These are phyloP conservation scores for Diversispora epigaea DNA, from an alignment of 192 early-diverging fungal genomes.

Conservation along the genomic window DNA sequence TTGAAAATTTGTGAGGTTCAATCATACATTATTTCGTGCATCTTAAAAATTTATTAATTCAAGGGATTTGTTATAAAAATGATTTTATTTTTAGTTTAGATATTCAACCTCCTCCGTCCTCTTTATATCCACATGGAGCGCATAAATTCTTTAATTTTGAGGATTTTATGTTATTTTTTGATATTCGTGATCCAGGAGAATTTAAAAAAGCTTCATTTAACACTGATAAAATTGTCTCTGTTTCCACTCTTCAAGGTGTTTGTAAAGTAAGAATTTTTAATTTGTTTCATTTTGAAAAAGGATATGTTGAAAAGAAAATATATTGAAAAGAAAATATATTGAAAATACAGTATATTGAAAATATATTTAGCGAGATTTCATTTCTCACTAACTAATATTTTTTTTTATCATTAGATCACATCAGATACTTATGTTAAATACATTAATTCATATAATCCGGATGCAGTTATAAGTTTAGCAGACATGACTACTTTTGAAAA, in stretches of 20 bases:
- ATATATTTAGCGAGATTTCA: neutral
- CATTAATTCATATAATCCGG: conserved; percentile 48
- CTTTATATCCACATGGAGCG: conserved; percentile 39
- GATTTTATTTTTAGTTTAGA: conserved; percentile 2
- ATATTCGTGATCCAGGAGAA: conserved; percentile 50
- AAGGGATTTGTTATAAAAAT: neutral
- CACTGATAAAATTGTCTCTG: conserved; percentile 52
- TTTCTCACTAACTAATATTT: neutral
- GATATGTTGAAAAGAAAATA: neutral
- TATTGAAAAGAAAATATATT: neutral
- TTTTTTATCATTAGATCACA: conserved; percentile 32
- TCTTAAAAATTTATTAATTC: neutral
- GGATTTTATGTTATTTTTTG: conserved; percentile 47
- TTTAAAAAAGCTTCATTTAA: conserved; percentile 41
- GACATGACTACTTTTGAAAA: conserved; percentile 44
- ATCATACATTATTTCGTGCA: neutral
- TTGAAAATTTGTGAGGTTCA: conserved; percentile 48
- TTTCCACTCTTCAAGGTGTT: conserved; percentile 50
- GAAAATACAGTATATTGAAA: too few species aligned
- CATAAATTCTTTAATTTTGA: conserved; percentile 52
- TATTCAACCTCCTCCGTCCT: conserved; percentile 37
- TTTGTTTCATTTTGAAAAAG: neutral
- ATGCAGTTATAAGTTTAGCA: conserved; percentile 44
- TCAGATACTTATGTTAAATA: conserved; percentile 44
- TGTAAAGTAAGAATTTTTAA: conserved; percentile 39